These are phyloP conservation scores for Colletotrichum brevisporum DNA, from an alignment of 2,329 filamentous ascomycete genomes.

Conservation along the genomic window DNA sequence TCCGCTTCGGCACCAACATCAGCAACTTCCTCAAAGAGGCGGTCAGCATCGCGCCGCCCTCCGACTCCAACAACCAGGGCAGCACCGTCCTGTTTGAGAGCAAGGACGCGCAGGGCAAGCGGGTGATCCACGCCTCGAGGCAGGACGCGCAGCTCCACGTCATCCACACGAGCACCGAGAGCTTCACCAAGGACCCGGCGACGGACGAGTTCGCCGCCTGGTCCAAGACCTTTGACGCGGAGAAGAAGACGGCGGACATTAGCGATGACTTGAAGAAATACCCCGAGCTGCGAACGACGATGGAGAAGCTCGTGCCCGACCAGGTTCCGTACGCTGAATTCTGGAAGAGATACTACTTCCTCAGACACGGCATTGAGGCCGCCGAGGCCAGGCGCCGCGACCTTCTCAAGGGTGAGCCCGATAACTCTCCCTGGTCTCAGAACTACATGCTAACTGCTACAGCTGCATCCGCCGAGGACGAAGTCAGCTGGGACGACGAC, in stretches of 20 bases:
- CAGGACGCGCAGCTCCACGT: constrained; percentile 97
- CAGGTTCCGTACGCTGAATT: constrained; percentile 90
- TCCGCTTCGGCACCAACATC: constrained; percentile 92
- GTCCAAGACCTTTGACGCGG: constrained; percentile 81
- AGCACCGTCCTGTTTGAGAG: constrained; percentile 89
- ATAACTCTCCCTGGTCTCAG: background rate
- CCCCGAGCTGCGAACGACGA: constrained; percentile 85
- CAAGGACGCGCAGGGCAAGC: constrained; percentile 89
- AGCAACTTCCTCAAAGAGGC: constrained; percentile 92
- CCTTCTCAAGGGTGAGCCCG: constrained; percentile 83
- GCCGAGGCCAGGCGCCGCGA: constrained; percentile 92
- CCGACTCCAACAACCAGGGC: constrained; percentile 63
- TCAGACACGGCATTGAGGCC: constrained; percentile 91
- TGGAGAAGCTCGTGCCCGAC: constrained; percentile 97
- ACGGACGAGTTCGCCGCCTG: constrained; percentile 82
- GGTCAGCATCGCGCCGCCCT: constrained; percentile 86
- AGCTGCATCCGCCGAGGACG: constrained; percentile 80
- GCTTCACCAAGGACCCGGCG: constrained; percentile 85
- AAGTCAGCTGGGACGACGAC: constrained; percentile 77
- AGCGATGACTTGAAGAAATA: constrained; percentile 87
- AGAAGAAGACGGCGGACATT: constrained; percentile 88
- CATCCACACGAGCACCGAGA: constrained; percentile 87
- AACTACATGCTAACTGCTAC: constrained; percentile 41
- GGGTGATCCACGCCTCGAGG: constrained; percentile 93
- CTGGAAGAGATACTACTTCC: constrained; percentile 96